Percentiles rank a stretch among this genome's conserved stretches.
phyloP scores from a whole-genome alignment of 768 basidiomycete species.

The Leucocoprinus birnbaumii region DNA sequence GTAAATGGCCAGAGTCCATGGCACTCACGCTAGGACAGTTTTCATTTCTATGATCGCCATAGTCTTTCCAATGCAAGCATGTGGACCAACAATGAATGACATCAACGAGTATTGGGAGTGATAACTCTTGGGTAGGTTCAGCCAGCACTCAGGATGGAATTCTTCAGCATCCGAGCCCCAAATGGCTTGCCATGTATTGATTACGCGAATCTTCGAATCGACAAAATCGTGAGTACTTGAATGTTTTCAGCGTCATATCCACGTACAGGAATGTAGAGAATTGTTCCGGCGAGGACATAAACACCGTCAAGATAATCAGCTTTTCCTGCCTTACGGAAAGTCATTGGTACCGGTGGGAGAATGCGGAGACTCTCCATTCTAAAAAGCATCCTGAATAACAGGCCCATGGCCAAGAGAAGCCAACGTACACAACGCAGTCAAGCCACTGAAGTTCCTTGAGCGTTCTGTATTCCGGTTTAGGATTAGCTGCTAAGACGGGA shows the following conservation, averaged over 20 bases:
- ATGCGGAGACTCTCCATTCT: slow-evolving; percentile 44
- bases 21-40: slow-evolving; percentile 35
- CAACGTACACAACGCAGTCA: slow-evolving; percentile 36
- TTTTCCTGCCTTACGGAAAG: slow-evolving; percentile 33
- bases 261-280: slow-evolving; percentile 41
- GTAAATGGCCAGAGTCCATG: no score
- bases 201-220: slow-evolving; percentile 51
- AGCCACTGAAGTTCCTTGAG: slow-evolving; percentile 40
- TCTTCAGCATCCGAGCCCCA: slow-evolving; percentile 54
- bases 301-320: slow-evolving; percentile 43
- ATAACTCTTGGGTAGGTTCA: slow-evolving; percentile 32
- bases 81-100: slow-evolving; percentile 43
- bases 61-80: slow-evolving; percentile 45
- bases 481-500: slow-evolving; percentile 27
- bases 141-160: slow-evolving; percentile 46
- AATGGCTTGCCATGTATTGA: slow-evolving; percentile 46
- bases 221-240: no score
- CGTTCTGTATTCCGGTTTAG: slow-evolving; percentile 36
- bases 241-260: no score
- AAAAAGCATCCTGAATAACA: neutral
- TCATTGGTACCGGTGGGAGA: slow-evolving; percentile 40
- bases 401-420: neutral
- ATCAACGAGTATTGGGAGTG: slow-evolving; percentile 34
- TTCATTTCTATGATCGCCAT: slow-evolving; percentile 51
- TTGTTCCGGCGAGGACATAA: slow-evolving; percentile 36